Evolutionary conservation across 2,329 filamentous ascomycete genomes (phyloP).

Genomic region (Monilinia fructigena): DNA sequence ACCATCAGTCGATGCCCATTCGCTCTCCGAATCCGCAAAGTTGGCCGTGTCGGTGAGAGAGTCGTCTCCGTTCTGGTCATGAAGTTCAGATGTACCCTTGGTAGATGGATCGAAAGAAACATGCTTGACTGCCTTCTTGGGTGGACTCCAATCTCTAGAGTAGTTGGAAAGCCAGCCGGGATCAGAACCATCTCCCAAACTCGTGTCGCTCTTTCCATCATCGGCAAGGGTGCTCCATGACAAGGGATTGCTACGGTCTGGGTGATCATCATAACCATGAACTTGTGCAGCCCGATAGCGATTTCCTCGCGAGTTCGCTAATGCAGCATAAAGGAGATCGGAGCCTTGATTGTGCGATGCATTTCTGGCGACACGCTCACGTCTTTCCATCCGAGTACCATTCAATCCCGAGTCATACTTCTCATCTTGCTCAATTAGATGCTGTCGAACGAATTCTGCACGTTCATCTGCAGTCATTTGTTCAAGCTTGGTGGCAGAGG

Average conservation of each 20-base stretch:
- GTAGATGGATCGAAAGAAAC: neutral
- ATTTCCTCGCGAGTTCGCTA: neutral
- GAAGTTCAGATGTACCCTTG: neutral
- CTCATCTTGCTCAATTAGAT: neutral
- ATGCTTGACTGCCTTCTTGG: neutral
- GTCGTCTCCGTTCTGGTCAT: neutral
- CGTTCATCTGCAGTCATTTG: slow-evolving; percentile 1
- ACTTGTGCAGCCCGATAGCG: neutral
- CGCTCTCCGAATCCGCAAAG: neutral
- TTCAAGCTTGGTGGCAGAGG: neutral
- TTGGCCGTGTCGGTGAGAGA: neutral
- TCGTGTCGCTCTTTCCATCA: neutral
- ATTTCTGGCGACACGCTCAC: neutral
- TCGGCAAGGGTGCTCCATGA: neutral
- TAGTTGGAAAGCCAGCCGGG: neutral
- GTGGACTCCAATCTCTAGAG: neutral
- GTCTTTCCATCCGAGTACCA: neutral
- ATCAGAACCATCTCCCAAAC: neutral
- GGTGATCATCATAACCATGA: neutral
- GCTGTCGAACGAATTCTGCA: neutral
- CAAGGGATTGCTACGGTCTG: too few species aligned
- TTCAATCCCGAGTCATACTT: neutral
- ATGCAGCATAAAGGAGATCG: neutral
- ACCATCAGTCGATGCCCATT: neutral
- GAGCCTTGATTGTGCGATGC: too few species aligned